phyloP scores from a whole-genome alignment of 179 eudicot species.

The Kewa caespitosa region DNA sequence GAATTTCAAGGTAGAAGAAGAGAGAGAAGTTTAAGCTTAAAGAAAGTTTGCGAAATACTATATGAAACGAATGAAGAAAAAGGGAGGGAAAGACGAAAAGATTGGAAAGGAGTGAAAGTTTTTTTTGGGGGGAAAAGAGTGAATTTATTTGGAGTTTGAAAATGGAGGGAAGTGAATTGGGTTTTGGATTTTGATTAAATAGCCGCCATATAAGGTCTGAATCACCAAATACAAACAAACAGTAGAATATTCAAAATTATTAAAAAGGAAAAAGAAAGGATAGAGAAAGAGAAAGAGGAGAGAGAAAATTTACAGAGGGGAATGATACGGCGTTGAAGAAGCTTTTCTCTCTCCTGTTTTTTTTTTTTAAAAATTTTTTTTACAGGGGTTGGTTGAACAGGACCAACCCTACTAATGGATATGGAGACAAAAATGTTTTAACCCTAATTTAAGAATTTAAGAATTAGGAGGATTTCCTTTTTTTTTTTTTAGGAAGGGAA shows the following conservation, averaged over 20 bases:
- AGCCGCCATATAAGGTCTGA: constrained; percentile 35
- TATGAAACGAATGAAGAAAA: background rate
- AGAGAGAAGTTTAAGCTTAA: background rate
- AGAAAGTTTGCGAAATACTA: background rate
- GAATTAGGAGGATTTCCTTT: no score
- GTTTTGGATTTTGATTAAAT: background rate
- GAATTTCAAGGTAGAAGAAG: background rate
- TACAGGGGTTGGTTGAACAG: background rate
- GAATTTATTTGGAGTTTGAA: constrained; percentile 26
- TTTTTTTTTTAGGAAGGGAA: no score
- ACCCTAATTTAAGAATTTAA: no score
- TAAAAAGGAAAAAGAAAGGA: background rate
- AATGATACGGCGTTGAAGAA: constrained; percentile 2
- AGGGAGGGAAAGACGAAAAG: background rate
- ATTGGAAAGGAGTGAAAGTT: background rate
- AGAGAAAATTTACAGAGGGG: background rate
- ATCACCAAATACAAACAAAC: constrained; percentile 11
- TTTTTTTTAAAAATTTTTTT: background rate
- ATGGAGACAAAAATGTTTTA: no score
- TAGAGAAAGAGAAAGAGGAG: background rate
- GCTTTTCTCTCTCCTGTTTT: background rate
- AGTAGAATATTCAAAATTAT: background rate
- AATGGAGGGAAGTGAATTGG: constrained; percentile 41
- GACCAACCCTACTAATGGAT: no score
- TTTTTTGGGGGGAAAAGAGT: constrained; percentile 3